Base-by-base conservation (phyloP, 1,139 yeast genomes). In the Magnusiomyces ingens region DNA sequence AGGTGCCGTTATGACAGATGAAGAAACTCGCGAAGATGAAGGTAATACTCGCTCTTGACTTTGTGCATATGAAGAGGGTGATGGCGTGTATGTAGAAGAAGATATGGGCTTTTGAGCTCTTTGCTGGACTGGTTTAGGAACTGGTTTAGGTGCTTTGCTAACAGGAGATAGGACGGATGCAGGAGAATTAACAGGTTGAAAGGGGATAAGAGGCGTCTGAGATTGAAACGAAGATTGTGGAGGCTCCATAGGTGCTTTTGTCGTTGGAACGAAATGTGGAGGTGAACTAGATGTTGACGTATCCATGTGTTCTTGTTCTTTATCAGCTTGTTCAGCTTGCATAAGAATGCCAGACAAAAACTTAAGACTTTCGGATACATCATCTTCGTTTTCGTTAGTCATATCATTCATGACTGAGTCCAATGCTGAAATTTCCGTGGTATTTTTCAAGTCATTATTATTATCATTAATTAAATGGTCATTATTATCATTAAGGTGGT, bases 361-460 rank as follows among this genome's bases (percentile, higher is more conserved):
- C 17, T 45, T 35, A 18, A 45, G 19, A n/a, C 41, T 45, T 45
- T 45, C 29, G 15, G 15, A 40, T 13, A 45, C 35, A 21, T 45
- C 48, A 19, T 18, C 41, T 17, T 45, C 40, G 17, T 35, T 19
- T 17, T 45, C 48, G 15, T 45, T 40, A 26, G n/a, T 17, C n/a
- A 4, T 22, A 13, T 45, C 48, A 15, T 45, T 45, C 13, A 17
- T 3, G 8, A 15, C 17, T 13, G 26, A 18, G 17, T 45, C 42
- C 6, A 10, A 6, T 13, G n/a, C 15, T 18, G 48, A 8, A 3
- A 17, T 26, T 29, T 5, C n/a, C 15, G n/a, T 13, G n/a, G 45
- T 43, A 10, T 19, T 10, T 12, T 19, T 13, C 11, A 43, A 8
- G 17, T 22, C 35, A 12, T 19, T 10, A 10, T 15, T 22, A 22